Percentiles rank a stretch among this genome's conserved stretches.
phyloP scores from a whole-genome alignment of 2,329 filamentous ascomycete genomes.

The Thelonectria olida region DNA sequence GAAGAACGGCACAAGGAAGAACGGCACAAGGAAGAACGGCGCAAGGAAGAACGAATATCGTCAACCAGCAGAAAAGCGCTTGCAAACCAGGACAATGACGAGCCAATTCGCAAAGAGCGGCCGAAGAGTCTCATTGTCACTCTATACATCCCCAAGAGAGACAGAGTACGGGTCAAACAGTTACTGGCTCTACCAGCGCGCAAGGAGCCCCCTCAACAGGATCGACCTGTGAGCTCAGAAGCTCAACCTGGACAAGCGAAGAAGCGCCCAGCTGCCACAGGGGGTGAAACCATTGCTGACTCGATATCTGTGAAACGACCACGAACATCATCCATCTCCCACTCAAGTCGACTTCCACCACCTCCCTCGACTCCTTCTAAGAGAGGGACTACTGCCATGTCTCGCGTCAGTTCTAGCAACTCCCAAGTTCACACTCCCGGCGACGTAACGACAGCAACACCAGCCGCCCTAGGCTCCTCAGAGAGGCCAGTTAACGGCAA shows the following conservation, averaged over 20 bases:
- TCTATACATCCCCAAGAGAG: conserved; percentile 59
- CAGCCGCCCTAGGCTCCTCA: conserved; percentile 36
- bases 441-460: conserved; percentile 49
- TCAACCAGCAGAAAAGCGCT: conserved; percentile 37
- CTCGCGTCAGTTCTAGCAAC: conserved; percentile 62
- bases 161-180: conserved; percentile 55
- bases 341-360: conserved; percentile 44
- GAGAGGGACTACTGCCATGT: conserved; percentile 60
- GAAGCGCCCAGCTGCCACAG: conserved; percentile 58
- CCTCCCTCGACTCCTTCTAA: conserved; percentile 64
- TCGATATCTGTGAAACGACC: conserved; percentile 53
- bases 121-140: conserved; percentile 52
- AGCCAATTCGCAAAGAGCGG: conserved; percentile 30
- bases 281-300: conserved; percentile 49
- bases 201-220: conserved; percentile 46
- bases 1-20: conserved; percentile 34
- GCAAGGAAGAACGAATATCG: conserved; percentile 33
- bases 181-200: conserved; percentile 56
- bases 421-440: conserved; percentile 63
- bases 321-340: conserved; percentile 51
- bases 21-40: conserved; percentile 35
- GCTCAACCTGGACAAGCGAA: conserved; percentile 48
- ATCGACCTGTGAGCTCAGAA: conserved; percentile 52
- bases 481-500: conserved; percentile 46
- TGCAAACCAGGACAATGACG: conserved; percentile 42